Evolutionary conservation across 805 yeast species (phyloP).

Genomic region (Starmerella geochares): DNA sequence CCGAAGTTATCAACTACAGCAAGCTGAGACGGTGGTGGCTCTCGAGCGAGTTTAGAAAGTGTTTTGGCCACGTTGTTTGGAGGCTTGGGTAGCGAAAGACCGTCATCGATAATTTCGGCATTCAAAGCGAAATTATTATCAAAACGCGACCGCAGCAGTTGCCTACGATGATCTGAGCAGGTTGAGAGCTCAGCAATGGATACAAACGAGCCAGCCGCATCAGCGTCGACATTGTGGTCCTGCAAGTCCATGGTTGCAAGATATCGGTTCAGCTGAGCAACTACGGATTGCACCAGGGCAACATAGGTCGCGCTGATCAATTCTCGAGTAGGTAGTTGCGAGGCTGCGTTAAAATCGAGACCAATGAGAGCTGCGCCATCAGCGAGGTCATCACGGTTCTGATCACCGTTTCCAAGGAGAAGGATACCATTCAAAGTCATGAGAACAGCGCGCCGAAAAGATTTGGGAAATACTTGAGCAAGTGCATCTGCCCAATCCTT

Average conservation of each 20-base stretch:
- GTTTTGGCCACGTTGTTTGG: constrained; percentile 24
- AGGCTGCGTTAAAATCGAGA: constrained; percentile 28
- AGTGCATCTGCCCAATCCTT: constrained; percentile 36
- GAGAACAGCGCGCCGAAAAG: constrained; percentile 31
- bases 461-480: constrained; percentile 30
- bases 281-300: constrained; percentile 30
- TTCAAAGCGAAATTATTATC: constrained; percentile 33
- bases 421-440: constrained; percentile 34
- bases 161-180: constrained; percentile 22
- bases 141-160: constrained; percentile 31
- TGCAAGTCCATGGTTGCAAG: constrained; percentile 29
- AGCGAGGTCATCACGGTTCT: constrained; percentile 29
- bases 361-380: constrained; percentile 37
- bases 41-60: constrained; percentile 15
- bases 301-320: constrained; percentile 32
- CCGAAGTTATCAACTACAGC: constrained; percentile 23
- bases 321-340: constrained; percentile 27
- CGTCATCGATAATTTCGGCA: constrained; percentile 33
- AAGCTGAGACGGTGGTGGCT: constrained; percentile 6
- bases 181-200: constrained; percentile 31
- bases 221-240: constrained; percentile 15
- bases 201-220: constrained; percentile 31
- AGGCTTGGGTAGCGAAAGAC: constrained; percentile 29
- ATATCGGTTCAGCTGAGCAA: constrained; percentile 31
- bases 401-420: constrained; percentile 31